phyloP scores from a whole-genome alignment of 169 alveolate genomes.

The Theileria luwenshuni region DNA sequence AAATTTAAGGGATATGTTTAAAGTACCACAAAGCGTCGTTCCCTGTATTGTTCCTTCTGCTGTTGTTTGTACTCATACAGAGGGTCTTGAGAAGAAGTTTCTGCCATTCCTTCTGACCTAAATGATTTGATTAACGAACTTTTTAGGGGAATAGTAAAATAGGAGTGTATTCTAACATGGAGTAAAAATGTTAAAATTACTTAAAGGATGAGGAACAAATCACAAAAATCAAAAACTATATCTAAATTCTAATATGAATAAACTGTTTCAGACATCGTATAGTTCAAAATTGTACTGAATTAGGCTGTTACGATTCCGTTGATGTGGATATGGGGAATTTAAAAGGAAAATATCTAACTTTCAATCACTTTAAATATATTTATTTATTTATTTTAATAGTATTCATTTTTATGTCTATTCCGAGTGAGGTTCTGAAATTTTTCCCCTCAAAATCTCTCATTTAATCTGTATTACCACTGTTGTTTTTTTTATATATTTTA shows the following conservation, averaged over 20 bases:
- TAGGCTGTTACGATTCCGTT: too few relatives aligned
- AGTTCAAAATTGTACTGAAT: too few relatives aligned
- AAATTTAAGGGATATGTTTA: neutral
- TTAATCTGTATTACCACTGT: neutral
- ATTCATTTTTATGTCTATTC: neutral
- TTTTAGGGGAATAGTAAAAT: too few relatives aligned
- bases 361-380: neutral
- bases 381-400: neutral
- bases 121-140: constrained; percentile 11
- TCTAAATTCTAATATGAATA: neutral
- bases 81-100: neutral
- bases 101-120: too few relatives aligned
- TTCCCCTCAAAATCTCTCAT: neutral
- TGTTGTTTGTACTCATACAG: constrained; percentile 12
- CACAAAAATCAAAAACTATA: neutral
- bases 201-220: neutral
- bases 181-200: neutral
- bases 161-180: neutral
- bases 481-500: constrained; percentile 1
- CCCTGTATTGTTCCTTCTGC: constrained; percentile 13
- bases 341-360: neutral
- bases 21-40: neutral
- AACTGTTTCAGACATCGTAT: too few relatives aligned
- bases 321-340: neutral
- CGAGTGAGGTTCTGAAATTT: neutral